Evolutionary conservation across 106 monocot genomes (phyloP).

Genomic region (Apostasia shenzhenica): DNA sequence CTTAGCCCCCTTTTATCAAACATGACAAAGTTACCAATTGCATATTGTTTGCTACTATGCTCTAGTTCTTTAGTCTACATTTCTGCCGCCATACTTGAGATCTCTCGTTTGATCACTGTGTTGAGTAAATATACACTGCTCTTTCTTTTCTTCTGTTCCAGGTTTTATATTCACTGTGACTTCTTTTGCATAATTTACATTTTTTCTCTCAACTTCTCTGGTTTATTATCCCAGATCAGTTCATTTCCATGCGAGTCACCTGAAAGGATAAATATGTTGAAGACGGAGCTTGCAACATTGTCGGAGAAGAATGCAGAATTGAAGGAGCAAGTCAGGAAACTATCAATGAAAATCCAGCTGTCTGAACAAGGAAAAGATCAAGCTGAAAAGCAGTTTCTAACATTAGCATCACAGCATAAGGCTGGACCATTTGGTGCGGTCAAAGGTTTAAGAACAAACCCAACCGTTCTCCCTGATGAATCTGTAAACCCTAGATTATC

Average conservation of each 20-base stretch:
- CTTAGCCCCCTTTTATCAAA: too few relatives aligned
- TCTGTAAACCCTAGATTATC: slow-evolving; percentile 80
- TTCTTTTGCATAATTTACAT: too few relatives aligned
- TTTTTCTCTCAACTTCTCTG: too few relatives aligned
- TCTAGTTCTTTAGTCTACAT: too few relatives aligned
- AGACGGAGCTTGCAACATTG: slow-evolving; percentile 48
- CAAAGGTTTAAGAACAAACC: slow-evolving; percentile 65
- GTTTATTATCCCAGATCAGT: slow-evolving; percentile 17
- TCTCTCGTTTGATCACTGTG: too few relatives aligned
- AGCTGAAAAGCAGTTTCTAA: slow-evolving; percentile 39
- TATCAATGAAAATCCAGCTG: slow-evolving; percentile 42
- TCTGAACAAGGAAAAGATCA: slow-evolving; percentile 68
- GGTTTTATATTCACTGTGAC: too few relatives aligned
- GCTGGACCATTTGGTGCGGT: slow-evolving; percentile 83
- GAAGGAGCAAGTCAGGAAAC: slow-evolving; percentile 55
- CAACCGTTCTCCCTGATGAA: slow-evolving; percentile 56
- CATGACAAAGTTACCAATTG: too few relatives aligned
- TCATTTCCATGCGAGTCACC: slow-evolving; percentile 47
- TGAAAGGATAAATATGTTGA: slow-evolving; percentile 41
- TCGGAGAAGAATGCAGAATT: slow-evolving; percentile 61
- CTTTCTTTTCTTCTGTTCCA: too few relatives aligned
- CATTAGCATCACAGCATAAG: slow-evolving; percentile 33
- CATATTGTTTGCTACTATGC: too few relatives aligned
- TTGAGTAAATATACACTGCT: too few relatives aligned
- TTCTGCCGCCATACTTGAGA: too few relatives aligned